These are phyloP conservation scores for Pugionium dolabratum DNA, from an alignment of 345 rosid genomes.

Conservation along the genomic window DNA sequence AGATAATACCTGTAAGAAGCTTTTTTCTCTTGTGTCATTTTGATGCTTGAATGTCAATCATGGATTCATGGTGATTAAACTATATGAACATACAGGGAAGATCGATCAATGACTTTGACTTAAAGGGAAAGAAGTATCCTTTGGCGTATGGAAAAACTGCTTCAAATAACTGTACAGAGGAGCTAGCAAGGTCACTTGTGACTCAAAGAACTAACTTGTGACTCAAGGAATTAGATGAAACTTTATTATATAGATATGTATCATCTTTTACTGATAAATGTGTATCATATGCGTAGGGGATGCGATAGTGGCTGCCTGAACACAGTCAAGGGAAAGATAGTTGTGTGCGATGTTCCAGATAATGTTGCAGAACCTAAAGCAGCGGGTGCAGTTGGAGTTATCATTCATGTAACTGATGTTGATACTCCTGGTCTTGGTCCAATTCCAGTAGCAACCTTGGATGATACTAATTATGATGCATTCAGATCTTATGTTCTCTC, in stretches of 20 bases:
- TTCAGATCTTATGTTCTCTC: slow-evolving; percentile 42
- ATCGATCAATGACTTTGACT: slow-evolving; percentile 39
- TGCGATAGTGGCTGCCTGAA: slow-evolving; percentile 37
- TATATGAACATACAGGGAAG: slow-evolving; percentile 37
- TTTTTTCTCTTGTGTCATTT: slow-evolving; percentile 1
- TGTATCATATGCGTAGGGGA: slow-evolving; percentile 26
- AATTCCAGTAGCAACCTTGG: slow-evolving; percentile 35
- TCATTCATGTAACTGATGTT: slow-evolving; percentile 20
- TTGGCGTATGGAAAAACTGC: slow-evolving; percentile 33
- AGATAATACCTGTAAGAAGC: slow-evolving; percentile 36
- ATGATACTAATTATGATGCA: slow-evolving; percentile 17
- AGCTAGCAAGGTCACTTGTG: slow-evolving; percentile 28
- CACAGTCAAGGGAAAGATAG: slow-evolving; percentile 47
- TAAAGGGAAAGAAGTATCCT: slow-evolving; percentile 36
- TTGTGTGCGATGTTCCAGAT: slow-evolving; percentile 18
- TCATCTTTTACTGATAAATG: slow-evolving; percentile 3
- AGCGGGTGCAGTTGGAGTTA: slow-evolving; percentile 47
- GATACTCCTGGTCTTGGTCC: slow-evolving; percentile 38
- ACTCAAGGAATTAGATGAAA: slow-evolving; percentile 13
- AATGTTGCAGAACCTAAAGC: slow-evolving; percentile 6
- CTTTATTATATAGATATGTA: no score
- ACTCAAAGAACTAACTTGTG: slow-evolving; percentile 25
- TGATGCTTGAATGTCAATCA: not conserved
- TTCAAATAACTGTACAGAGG: slow-evolving; percentile 12
- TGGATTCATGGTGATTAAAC: not conserved